A percentile compares a stretch with the other conserved stretches of the same genome.
phyloP scores from a whole-genome alignment of 1,139 yeast species.

The Suhomyces bokatorum region DNA sequence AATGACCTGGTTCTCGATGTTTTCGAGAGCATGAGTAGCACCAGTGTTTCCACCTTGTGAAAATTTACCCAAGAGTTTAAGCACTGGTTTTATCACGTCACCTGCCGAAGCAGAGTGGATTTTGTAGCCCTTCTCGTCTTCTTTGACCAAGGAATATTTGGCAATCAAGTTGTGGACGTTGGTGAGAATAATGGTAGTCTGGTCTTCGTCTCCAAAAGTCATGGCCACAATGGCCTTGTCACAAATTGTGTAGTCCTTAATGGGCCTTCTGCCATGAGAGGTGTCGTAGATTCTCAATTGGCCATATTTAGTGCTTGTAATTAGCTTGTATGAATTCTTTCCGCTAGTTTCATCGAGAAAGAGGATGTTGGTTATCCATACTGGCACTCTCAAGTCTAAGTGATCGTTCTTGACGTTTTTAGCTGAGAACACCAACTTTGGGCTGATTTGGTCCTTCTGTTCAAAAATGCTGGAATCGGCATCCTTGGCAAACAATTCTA shows the following conservation, averaged over 20 bases:
- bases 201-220: constrained; percentile 33
- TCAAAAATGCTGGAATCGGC: constrained; percentile 20
- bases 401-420: constrained; percentile 70
- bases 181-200: constrained; percentile 50
- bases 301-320: constrained; percentile 71
- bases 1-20: constrained; percentile 32
- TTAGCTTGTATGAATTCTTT: constrained; percentile 41
- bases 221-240: constrained; percentile 49
- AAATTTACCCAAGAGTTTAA: constrained; percentile 44
- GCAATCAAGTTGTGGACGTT: constrained; percentile 59
- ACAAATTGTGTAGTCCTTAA: constrained; percentile 47
- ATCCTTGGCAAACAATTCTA: constrained; percentile 38
- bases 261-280: constrained; percentile 58
- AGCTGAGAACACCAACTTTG: constrained; percentile 46
- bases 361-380: constrained; percentile 56
- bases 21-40: constrained; percentile 34
- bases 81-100: constrained; percentile 37
- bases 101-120: constrained; percentile 49
- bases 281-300: constrained; percentile 66
- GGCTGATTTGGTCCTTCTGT: constrained; percentile 18
- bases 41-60: constrained; percentile 49
- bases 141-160: constrained; percentile 45
- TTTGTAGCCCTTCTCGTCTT: constrained; percentile 39
- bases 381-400: constrained; percentile 64
- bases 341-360: constrained; percentile 39